A percentile compares a stretch with the other conserved stretches of the same genome.
phyloP scores from a whole-genome alignment of 2,329 filamentous ascomycete genomes.

The Biscogniauxia mediterranea region DNA sequence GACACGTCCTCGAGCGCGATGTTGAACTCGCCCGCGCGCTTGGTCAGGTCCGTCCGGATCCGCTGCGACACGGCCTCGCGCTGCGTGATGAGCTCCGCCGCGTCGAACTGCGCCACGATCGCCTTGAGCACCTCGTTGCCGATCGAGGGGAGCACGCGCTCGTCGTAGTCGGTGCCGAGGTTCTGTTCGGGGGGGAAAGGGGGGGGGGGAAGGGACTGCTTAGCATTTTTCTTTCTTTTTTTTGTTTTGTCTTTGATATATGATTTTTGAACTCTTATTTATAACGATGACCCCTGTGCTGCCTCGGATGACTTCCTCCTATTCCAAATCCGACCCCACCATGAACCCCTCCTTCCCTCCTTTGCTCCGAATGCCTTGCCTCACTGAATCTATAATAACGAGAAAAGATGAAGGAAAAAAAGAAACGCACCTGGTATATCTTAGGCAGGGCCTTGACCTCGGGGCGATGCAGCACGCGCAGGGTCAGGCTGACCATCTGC shows the following conservation, averaged over 20 bases:
- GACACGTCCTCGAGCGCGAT: conserved; percentile 98
- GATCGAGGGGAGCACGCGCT: conserved; percentile 96
- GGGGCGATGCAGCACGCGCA: conserved; percentile 91
- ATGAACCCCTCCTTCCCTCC: too few relatives aligned
- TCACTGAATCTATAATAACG: too few relatives aligned
- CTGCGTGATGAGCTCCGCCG: conserved; percentile 97
- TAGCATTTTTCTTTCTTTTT: not conserved
- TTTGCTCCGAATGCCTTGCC: too few relatives aligned
- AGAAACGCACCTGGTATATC: conserved; percentile 84
- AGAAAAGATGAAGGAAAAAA: too few relatives aligned
- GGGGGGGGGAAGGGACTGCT: not conserved
- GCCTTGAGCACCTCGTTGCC: conserved; percentile 99
- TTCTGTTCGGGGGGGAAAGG: conserved; percentile 64
- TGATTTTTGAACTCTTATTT: not conserved
- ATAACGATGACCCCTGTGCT: too few relatives aligned
- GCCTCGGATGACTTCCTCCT: too few relatives aligned
- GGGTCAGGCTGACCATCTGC: conserved; percentile 98
- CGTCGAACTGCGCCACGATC: conserved; percentile 98
- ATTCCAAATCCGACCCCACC: too few relatives aligned
- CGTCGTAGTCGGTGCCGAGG: conserved; percentile 97
- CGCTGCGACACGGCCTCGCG: conserved; percentile 94
- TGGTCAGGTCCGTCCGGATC: conserved; percentile 88
- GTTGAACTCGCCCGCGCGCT: conserved; percentile 95
- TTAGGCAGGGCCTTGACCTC: conserved; percentile 90
- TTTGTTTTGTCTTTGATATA: not conserved